A percentile compares a stretch with the other conserved stretches of the same genome.
phyloP scores from a whole-genome alignment of 2,329 filamentous ascomycete species.

The Passalora sequoiae region DNA sequence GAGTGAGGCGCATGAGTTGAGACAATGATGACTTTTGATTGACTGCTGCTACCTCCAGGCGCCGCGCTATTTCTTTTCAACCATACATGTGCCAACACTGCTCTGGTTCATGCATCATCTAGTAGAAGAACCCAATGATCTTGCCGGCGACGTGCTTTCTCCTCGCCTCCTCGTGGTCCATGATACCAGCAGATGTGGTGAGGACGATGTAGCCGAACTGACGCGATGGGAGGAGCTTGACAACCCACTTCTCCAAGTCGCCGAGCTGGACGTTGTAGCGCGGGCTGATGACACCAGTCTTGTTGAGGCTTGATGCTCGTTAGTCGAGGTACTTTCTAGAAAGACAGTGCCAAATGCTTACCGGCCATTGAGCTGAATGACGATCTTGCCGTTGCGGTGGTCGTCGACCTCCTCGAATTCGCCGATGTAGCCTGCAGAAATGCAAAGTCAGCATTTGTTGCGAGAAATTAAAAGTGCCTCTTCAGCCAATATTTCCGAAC shows the following conservation, averaged over 20 bases:
- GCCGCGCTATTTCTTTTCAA: constrained; percentile 15
- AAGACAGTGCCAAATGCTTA: constrained; percentile 29
- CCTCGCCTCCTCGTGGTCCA: constrained; percentile 99
- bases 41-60: constrained; percentile 16
- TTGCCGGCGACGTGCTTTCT: constrained; percentile 99
- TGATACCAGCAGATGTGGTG: constrained; percentile 98
- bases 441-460: constrained; percentile 67
- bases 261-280: constrained; percentile 98
- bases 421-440: constrained; percentile 80
- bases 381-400: constrained; percentile 99
- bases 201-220: constrained; percentile 99
- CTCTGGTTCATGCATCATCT: constrained; percentile 19
- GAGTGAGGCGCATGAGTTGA: background rate
- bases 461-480: constrained; percentile 90
- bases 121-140: constrained; percentile 99
- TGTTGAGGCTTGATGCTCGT: constrained; percentile 63
- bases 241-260: constrained; percentile 99
- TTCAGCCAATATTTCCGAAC: constrained; percentile 67
- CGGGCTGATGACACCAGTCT: constrained; percentile 98
- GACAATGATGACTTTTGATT: constrained; percentile 20
- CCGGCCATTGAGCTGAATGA: constrained; percentile 98
- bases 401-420: constrained; percentile 99
- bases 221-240: constrained; percentile 97
- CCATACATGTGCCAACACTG: constrained; percentile 2
- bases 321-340: constrained; percentile 5